A percentile compares a stretch with the other conserved stretches of the same genome.
These are phyloP conservation scores for Mycena galopus DNA, from an alignment of 768 basidiomycete species.

Conservation along the genomic window DNA sequence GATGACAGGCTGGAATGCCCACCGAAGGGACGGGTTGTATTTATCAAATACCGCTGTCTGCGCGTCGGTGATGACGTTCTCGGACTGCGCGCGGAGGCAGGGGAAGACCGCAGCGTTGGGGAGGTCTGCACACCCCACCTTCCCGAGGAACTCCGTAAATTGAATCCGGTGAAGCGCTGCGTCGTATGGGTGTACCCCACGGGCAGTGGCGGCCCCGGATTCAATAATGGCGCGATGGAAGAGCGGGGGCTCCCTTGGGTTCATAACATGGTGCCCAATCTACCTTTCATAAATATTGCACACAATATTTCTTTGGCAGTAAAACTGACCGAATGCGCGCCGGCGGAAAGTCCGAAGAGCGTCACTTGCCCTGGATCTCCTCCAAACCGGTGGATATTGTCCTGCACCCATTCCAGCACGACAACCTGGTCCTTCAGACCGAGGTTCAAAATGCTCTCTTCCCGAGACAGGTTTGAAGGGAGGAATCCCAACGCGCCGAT, in stretches of 20 bases:
- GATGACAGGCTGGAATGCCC: slow-evolving; percentile 15
- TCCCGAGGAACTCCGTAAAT: not conserved
- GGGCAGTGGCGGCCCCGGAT: not conserved
- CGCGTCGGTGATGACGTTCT: not conserved
- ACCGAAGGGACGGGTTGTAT: slow-evolving; percentile 4
- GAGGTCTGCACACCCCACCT: slow-evolving; percentile 5
- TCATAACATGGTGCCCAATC: slow-evolving; percentile 13
- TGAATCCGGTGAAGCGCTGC: not conserved
- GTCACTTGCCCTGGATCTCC: slow-evolving; percentile 13
- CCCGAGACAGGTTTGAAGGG: slow-evolving; percentile 1
- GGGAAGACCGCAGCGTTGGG: not conserved
- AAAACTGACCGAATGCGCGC: slow-evolving; percentile 9
- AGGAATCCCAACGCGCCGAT: slow-evolving; percentile 8
- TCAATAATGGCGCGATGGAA: slow-evolving; percentile 13
- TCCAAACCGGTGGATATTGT: slow-evolving; percentile 4
- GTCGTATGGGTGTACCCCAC: slow-evolving; percentile 7
- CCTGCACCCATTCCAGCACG: slow-evolving; percentile 14
- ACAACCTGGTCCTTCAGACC: slow-evolving; percentile 6
- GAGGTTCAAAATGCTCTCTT: slow-evolving; percentile 4
- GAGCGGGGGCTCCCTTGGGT: not conserved
- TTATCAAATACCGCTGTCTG: not conserved
- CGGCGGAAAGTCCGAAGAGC: slow-evolving; percentile 14
- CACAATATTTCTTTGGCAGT: too few species aligned
- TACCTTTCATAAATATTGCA: too few species aligned
- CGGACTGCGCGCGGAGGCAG: slow-evolving; percentile 6